phyloP scores from a whole-genome alignment of 2,329 filamentous ascomycete genomes.

The Seiridium cupressi region DNA sequence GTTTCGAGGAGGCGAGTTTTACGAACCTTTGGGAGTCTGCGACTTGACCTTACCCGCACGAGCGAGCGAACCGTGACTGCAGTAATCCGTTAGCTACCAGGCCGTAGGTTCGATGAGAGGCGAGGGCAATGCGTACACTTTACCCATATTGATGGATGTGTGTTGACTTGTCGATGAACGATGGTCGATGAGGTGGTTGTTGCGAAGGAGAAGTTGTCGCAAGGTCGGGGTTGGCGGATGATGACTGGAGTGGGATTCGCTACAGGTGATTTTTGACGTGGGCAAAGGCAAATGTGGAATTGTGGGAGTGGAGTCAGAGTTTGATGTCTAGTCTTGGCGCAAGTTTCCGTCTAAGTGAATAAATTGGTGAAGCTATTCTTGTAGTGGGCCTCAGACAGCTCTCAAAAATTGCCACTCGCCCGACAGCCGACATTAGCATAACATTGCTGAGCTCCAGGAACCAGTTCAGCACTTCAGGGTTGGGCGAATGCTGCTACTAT shows the following conservation, averaged over 20 bases:
- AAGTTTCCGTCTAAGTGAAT: no score
- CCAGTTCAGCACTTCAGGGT: no score
- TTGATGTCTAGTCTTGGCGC: background rate
- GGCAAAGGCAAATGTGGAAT: constrained; percentile 2
- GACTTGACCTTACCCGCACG: constrained; percentile 87
- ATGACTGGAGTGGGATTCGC: background rate
- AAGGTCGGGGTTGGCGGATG: background rate
- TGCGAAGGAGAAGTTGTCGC: constrained; percentile 3
- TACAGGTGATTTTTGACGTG: background rate
- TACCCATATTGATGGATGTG: constrained; percentile 29
- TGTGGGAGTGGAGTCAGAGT: constrained; percentile 1
- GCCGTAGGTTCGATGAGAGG: constrained; percentile 24
- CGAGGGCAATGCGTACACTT: constrained; percentile 64
- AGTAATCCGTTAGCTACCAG: background rate
- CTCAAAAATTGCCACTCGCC: no score
- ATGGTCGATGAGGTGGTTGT: constrained; percentile 4
- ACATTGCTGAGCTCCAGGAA: no score
- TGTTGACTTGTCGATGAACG: constrained; percentile 19
- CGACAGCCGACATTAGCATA: no score
- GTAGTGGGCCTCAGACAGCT: no score
- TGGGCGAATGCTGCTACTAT: no score
- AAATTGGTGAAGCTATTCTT: no score
- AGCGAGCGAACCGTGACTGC: constrained; percentile 6
- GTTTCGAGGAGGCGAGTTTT: constrained; percentile 5
- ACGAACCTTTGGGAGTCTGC: constrained; percentile 83